phyloP scores from a whole-genome alignment of 2,329 filamentous ascomycete genomes.

The Cladosporium sphaerospermum region DNA sequence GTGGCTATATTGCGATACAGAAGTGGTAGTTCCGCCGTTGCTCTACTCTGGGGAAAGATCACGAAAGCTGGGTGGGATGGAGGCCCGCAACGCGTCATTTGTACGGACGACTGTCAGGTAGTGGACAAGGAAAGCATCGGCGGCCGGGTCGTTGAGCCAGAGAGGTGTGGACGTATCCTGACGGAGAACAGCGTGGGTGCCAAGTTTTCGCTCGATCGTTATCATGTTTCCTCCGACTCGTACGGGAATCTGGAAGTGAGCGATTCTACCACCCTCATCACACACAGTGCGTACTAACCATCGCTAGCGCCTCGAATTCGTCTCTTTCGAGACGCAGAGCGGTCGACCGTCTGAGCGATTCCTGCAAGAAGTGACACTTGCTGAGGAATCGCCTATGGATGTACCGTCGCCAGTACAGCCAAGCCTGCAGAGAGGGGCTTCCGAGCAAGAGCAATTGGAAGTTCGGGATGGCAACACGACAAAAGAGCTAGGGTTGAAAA shows the following conservation, averaged over 20 bases:
- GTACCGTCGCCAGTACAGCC: conserved; percentile 2
- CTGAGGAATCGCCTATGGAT: conserved; percentile 4
- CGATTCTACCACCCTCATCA: background rate
- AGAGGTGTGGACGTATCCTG: conserved; percentile 2
- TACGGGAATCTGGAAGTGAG: conserved; percentile 4
- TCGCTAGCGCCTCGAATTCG: conserved; percentile 5
- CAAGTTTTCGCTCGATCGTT: conserved; percentile 6
- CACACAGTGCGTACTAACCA: conserved; percentile 6
- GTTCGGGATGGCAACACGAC: conserved; percentile 2
- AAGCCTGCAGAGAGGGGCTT: conserved; percentile 1
- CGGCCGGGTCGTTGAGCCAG: conserved; percentile 5
- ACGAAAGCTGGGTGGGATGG: conserved; percentile 1
- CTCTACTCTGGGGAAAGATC: conserved; percentile 6
- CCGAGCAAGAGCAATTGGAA: conserved; percentile 1
- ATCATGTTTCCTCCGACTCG: conserved; percentile 5
- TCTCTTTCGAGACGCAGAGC: conserved; percentile 4
- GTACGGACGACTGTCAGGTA: conserved; percentile 6
- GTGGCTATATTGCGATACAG: conserved; percentile 2
- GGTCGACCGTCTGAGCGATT: conserved; percentile 6
- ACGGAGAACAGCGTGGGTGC: no score
- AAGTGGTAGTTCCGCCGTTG: conserved; percentile 1
- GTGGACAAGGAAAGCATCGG: conserved; percentile 5
- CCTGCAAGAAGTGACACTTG: conserved; percentile 6
- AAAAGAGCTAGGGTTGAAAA: conserved; percentile 1
- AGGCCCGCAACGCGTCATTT: conserved; percentile 3